phyloP scores from a whole-genome alignment of 306 rosid species.

The Canavalia ensiformis region DNA sequence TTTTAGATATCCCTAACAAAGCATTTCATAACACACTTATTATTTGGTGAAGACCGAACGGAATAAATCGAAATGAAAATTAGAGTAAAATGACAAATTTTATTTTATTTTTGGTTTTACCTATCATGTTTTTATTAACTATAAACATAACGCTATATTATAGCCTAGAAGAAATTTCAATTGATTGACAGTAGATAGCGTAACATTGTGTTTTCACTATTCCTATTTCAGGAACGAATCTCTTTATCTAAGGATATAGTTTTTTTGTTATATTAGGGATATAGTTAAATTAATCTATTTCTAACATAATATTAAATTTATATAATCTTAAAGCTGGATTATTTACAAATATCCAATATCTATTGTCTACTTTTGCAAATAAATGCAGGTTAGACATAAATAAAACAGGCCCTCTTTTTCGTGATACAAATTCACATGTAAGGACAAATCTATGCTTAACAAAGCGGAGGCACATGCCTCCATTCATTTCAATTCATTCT shows the following conservation, averaged over 20 bases:
- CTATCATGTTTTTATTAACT: too few species aligned
- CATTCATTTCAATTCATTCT: too few species aligned
- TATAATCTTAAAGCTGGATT: neutral
- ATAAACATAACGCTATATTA: too few species aligned
- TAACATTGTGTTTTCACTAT: neutral
- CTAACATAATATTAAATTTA: too few species aligned
- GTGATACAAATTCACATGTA: too few species aligned
- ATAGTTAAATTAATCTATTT: neutral
- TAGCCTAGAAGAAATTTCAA: neutral
- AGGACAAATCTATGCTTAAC: too few species aligned
- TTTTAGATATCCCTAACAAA: neutral
- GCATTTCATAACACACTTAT: neutral
- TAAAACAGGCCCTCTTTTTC: neutral
- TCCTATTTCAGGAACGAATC: neutral
- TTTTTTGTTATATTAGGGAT: too few species aligned
- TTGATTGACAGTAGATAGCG: neutral
- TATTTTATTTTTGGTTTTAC: too few species aligned
- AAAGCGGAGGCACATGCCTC: too few species aligned
- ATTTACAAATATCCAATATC: neutral
- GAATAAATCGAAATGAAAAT: neutral
- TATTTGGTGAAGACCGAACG: neutral
- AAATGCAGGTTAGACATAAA: neutral
- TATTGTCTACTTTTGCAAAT: neutral
- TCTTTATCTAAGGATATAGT: neutral
- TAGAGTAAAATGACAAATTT: too few species aligned